These are phyloP conservation scores for Cymodocea nodosa DNA, from an alignment of 116 monocot genomes.

Conservation along the genomic window DNA sequence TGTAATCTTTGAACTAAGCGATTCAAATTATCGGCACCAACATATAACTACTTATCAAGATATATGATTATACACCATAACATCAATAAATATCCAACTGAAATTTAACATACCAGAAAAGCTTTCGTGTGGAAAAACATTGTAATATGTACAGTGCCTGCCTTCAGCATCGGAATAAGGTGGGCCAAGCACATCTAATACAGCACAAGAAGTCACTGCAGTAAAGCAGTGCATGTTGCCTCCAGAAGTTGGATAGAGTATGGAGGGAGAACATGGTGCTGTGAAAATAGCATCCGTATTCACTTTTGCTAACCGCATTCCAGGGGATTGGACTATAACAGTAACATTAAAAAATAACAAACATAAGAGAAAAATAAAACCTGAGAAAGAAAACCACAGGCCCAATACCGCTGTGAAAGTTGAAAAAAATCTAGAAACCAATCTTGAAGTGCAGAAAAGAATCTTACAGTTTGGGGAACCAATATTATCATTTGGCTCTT, in stretches of 20 bases:
- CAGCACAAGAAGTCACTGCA: slow-evolving; percentile 55
- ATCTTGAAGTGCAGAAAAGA: slow-evolving; percentile 14
- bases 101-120: slow-evolving; percentile 33
- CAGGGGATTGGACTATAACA: slow-evolving; percentile 4
- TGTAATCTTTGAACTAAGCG: too few species aligned
- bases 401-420: not conserved
- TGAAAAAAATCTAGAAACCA: not conserved
- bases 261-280: slow-evolving; percentile 55
- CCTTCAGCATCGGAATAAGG: slow-evolving; percentile 61
- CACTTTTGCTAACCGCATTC: slow-evolving; percentile 48
- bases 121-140: slow-evolving; percentile 23
- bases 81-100: not conserved
- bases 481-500: not conserved
- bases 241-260: slow-evolving; percentile 66
- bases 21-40: too few species aligned
- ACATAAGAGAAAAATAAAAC: slow-evolving; percentile 1
- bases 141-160: slow-evolving; percentile 66
- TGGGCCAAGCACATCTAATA: slow-evolving; percentile 91
- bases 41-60: too few species aligned
- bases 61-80: not conserved
- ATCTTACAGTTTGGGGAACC: slow-evolving; percentile 16
- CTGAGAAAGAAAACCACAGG: not conserved
- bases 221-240: slow-evolving; percentile 93
- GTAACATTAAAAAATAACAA: not conserved
- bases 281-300: slow-evolving; percentile 47